Base-by-base conservation (phyloP, 2,329 filamentous ascomycete genomes). In the Aureobasidium sp. region DNA sequence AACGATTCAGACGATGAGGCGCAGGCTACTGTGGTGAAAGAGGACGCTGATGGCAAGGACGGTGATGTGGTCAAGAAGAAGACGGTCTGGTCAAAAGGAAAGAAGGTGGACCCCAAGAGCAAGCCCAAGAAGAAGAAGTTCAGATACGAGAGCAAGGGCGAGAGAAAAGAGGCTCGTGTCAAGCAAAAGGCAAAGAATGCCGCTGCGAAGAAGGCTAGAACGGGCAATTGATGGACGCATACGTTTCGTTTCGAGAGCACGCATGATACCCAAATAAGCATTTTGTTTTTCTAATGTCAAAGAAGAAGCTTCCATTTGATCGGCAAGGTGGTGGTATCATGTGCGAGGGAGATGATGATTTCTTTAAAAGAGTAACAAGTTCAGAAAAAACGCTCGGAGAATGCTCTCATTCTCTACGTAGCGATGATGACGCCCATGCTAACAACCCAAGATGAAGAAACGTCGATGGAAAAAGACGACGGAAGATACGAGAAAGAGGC, bases 91-190 rank as follows among this genome's bases (percentile, higher is more conserved):
- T 80, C 77, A 62, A 59, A 59, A 25, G 45, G 45, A 6, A 50
- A 59, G 27, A 84, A 84, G 71, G 78, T 80, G 64, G 81, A 77
- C 62, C 75, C 74, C 57, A 70, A 72, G 30, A 68, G 68, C 63
- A 84, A 79, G 68, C 79, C 79, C 27, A 92, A 91, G 76, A 90
- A 88, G 78, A 92, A 89, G 77, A 96, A 92, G 79, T 97, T 97
- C 72, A 85, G 90, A 65, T 99, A 99, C 74, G 91, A 97, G 77
- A 89, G 82, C 64, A 96, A 96, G 77, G 77, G 85, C 36, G 93
- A 97, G 68, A 83, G 94, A 70, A 89, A 82, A 70, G 69, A 79
- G 36, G 80, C 81, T 47, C 76, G 80, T 66, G 72, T 78, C 60
- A 87, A 90, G 73, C 76, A 92, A 68, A 84, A 85, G 51, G 77